Percentiles rank a stretch among this genome's conserved stretches.
phyloP scores from a whole-genome alignment of 176 grass and related monocot species.

The Cocos nucifera region DNA sequence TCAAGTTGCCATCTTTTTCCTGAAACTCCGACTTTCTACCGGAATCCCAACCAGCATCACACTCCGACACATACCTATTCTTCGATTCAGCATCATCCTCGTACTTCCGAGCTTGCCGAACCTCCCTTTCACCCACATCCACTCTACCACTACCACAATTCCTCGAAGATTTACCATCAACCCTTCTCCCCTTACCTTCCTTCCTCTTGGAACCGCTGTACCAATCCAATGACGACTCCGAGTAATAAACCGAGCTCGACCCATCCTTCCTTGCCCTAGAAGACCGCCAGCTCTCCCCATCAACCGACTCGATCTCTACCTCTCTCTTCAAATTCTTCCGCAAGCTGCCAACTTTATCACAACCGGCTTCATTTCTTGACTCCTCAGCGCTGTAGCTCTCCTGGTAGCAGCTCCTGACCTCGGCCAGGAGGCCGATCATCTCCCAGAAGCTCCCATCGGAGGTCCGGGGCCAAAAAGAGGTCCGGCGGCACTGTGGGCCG shows the following conservation, averaged over 20 bases:
- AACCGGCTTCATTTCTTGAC: neutral
- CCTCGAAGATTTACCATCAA: neutral
- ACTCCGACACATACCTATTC: too few relatives aligned
- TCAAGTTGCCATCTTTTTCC: neutral
- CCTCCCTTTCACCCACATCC: neutral
- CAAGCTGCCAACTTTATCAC: neutral
- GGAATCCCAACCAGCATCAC: neutral
- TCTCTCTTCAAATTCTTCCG: neutral
- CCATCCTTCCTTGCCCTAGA: constrained; percentile 7
- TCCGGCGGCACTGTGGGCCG: too few relatives aligned
- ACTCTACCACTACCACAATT: neutral
- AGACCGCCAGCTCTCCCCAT: neutral
- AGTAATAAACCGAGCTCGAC: constrained; percentile 1
- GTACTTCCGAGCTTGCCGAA: neutral
- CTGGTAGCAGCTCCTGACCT: too few relatives aligned
- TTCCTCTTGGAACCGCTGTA: neutral
- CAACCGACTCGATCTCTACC: neutral
- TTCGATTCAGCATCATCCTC: neutral
- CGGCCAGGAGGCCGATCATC: neutral
- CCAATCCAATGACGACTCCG: neutral
- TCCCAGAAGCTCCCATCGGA: neutral
- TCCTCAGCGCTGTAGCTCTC: too few relatives aligned
- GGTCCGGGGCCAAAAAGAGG: too few relatives aligned
- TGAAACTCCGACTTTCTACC: neutral
- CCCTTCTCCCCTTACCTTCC: neutral